These are phyloP conservation scores for Lachnellula suecica DNA, from an alignment of 2,329 filamentous ascomycete genomes.

Conservation along the genomic window DNA sequence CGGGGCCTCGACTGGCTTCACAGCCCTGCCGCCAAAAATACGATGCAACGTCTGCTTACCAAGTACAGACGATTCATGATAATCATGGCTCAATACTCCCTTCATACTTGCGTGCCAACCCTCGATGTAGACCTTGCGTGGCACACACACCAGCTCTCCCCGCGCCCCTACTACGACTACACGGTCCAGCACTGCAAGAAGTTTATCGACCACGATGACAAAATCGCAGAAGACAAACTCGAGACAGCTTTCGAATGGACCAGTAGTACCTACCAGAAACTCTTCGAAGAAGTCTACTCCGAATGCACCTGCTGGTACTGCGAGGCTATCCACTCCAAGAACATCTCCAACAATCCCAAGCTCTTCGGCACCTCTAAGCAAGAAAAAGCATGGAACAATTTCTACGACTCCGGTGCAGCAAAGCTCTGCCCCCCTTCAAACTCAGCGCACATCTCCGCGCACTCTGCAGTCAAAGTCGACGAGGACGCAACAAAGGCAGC, in stretches of 20 bases:
- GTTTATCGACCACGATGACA: conserved; percentile 83
- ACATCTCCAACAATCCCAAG: conserved; percentile 47
- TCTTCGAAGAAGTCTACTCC: conserved; percentile 66
- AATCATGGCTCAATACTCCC: conserved; percentile 52
- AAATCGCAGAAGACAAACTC: conserved; percentile 68
- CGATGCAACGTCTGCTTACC: conserved; percentile 61
- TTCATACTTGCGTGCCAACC: conserved; percentile 62
- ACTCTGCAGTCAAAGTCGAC: conserved; percentile 59
- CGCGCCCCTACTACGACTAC: conserved; percentile 60
- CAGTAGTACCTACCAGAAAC: conserved; percentile 64
- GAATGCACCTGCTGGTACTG: conserved; percentile 86
- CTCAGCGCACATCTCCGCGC: conserved; percentile 70
- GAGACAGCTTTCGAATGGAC: conserved; percentile 71
- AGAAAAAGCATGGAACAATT: conserved; percentile 45
- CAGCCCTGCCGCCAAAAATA: conserved; percentile 61
- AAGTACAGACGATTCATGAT: conserved; percentile 66
- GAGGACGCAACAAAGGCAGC: conserved; percentile 23
- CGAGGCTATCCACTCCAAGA: conserved; percentile 62
- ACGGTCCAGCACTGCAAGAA: conserved; percentile 47
- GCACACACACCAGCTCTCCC: conserved; percentile 76
- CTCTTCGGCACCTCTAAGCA: conserved; percentile 46
- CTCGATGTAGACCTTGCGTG: conserved; percentile 74
- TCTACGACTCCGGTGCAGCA: conserved; percentile 49
- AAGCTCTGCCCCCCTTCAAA: conserved; percentile 52
- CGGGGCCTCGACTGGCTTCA: conserved; percentile 75